phyloP scores from a whole-genome alignment of 2,329 filamentous ascomycete species.

The Xylariaceae sp. region DNA sequence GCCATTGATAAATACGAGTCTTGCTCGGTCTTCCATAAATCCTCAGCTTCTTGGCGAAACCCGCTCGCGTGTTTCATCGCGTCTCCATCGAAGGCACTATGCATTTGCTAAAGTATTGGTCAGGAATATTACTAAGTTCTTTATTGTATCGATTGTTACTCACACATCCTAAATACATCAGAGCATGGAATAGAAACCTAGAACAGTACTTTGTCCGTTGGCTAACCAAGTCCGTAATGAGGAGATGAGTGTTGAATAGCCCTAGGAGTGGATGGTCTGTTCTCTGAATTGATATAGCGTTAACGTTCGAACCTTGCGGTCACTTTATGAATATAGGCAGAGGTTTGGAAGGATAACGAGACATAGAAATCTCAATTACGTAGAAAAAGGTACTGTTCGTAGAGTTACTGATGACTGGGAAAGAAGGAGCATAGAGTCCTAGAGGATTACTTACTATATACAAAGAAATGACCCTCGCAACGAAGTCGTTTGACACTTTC shows the following conservation, averaged over 20 bases:
- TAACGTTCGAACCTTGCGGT: background rate
- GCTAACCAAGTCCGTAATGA: constrained; percentile 43
- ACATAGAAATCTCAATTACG: background rate
- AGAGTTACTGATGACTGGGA: too few species aligned
- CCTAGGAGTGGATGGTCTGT: constrained; percentile 50
- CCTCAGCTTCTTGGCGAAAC: constrained; percentile 41
- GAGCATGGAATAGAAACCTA: constrained; percentile 44
- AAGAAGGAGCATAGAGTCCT: background rate
- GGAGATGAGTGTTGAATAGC: constrained; percentile 44
- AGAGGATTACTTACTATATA: constrained; percentile 19
- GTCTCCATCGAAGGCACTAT: constrained; percentile 39
- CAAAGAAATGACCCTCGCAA: constrained; percentile 22
- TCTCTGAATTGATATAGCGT: constrained; percentile 1
- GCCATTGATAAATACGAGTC: constrained; percentile 41
- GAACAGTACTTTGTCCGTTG: constrained; percentile 41
- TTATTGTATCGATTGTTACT: constrained; percentile 23
- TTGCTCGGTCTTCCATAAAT: constrained; percentile 33
- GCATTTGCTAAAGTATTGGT: constrained; percentile 44
- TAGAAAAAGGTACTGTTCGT: background rate
- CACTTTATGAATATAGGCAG: background rate
- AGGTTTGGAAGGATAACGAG: background rate
- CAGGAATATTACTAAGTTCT: background rate
- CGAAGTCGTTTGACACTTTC: constrained; percentile 14
- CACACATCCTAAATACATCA: constrained; percentile 47
- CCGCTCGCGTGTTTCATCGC: constrained; percentile 25